These are phyloP conservation scores for Cryptosporidium baileyi DNA, from an alignment of 169 alveolate species.

Conservation along the genomic window DNA sequence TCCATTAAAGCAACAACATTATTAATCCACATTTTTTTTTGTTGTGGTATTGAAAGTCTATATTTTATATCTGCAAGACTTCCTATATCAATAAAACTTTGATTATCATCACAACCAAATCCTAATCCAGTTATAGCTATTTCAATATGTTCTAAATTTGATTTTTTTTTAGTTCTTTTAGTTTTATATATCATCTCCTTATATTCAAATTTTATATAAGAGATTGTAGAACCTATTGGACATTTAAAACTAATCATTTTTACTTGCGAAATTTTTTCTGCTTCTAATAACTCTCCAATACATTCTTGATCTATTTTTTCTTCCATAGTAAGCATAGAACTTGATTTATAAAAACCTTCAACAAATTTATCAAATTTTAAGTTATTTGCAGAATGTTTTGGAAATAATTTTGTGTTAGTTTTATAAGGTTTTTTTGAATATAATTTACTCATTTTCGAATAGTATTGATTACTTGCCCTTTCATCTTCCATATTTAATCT, in stretches of 20 bases:
- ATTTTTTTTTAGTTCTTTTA: background rate
- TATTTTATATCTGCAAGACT: background rate
- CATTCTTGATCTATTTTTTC: slow-evolving; percentile 26
- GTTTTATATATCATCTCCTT: slow-evolving; percentile 26
- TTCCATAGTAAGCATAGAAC: slow-evolving; percentile 32
- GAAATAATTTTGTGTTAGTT: background rate
- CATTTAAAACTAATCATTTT: slow-evolving; percentile 45
- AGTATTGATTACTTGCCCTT: slow-evolving; percentile 2
- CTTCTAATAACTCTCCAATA: slow-evolving; percentile 35
- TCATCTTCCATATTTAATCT: slow-evolving; percentile 18
- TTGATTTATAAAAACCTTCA: slow-evolving; percentile 16
- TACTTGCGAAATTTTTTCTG: background rate
- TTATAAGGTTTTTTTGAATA: slow-evolving; percentile 13
- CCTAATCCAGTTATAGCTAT: slow-evolving; percentile 56
- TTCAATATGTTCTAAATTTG: slow-evolving; percentile 3
- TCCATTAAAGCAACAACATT: background rate
- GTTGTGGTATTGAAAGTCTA: slow-evolving; percentile 24
- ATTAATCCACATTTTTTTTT: slow-evolving; percentile 51
- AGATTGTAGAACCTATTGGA: slow-evolving; percentile 37
- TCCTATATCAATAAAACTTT: slow-evolving; percentile 40
- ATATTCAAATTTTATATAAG: slow-evolving; percentile 20
- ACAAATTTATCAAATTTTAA: background rate
- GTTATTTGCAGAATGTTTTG: background rate
- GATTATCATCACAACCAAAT: slow-evolving; percentile 62
- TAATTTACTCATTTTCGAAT: slow-evolving; percentile 28